phyloP scores from a whole-genome alignment of 2,329 filamentous ascomycete genomes.

The Fusarium virguliforme region DNA sequence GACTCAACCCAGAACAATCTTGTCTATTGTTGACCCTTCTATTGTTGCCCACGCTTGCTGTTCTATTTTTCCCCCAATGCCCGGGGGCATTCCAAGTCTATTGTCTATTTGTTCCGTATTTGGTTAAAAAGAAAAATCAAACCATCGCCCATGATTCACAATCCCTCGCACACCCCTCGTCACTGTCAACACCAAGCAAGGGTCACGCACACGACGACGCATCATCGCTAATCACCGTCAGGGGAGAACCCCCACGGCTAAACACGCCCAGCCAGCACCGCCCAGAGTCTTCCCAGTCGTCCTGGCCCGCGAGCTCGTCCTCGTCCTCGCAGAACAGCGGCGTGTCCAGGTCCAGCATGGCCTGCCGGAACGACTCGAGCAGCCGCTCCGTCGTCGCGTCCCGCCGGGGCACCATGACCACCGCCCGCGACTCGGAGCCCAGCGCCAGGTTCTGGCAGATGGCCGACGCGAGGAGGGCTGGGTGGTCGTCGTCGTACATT shows the following conservation, averaged over 20 bases:
- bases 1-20: conserved; percentile 29
- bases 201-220: conserved; percentile 7
- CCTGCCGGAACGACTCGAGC: conserved; percentile 72
- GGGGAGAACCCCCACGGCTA: conserved; percentile 54
- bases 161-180: background rate
- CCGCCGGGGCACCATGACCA: conserved; percentile 87
- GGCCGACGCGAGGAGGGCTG: conserved; percentile 79
- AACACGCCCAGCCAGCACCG: conserved; percentile 81
- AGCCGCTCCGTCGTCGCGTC: conserved; percentile 77
- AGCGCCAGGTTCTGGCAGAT: conserved; percentile 78
- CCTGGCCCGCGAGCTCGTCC: conserved; percentile 75
- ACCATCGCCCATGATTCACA: conserved; percentile 18
- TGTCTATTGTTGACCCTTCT: conserved; percentile 21
- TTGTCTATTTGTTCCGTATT: conserved; percentile 24
- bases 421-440: conserved; percentile 72
- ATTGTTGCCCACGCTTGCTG: background rate
- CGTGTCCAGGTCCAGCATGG: conserved; percentile 69
- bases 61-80: background rate
- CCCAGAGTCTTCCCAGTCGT: conserved; percentile 77
- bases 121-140: conserved; percentile 8
- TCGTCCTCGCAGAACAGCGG: conserved; percentile 70
- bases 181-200: conserved; percentile 7
- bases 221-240: conserved; percentile 28
- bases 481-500: conserved; percentile 89
- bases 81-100: conserved; percentile 11